A percentile compares a stretch with the other conserved stretches of the same genome.
Conservation (phyloP, 306 rosid species). For the Potentilla sterilis region DNA sequence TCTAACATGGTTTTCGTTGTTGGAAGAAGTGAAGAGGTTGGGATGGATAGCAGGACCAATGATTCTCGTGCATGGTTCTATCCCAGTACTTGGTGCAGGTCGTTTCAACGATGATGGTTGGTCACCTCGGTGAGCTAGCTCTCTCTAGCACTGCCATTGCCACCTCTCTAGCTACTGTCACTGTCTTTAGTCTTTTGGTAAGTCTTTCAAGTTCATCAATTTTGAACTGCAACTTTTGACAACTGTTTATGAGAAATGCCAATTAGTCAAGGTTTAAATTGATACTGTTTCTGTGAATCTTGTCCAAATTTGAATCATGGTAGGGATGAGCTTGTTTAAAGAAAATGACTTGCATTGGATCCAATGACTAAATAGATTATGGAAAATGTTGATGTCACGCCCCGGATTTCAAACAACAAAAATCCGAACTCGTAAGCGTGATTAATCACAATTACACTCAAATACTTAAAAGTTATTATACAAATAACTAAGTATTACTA, state of each 20-base stretch:
- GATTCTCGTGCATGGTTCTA: constrained; percentile 43
- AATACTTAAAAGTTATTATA: too few species aligned
- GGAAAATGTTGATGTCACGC: too few species aligned
- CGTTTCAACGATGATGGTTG: constrained; percentile 54
- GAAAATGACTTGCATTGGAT: too few species aligned
- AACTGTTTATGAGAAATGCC: background rate
- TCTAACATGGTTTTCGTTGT: constrained; percentile 5
- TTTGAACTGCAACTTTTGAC: background rate
- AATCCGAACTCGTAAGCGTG: too few species aligned
- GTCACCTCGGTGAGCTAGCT: constrained; percentile 59
- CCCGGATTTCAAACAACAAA: too few species aligned
- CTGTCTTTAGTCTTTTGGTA: constrained; percentile 58
- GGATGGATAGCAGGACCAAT: constrained; percentile 48
- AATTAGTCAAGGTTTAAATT: background rate
- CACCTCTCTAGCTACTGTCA: constrained; percentile 47
- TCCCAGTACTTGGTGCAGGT: constrained; percentile 52
- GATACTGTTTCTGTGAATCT: background rate
- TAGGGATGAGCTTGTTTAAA: background rate
- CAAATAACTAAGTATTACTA: too few species aligned
- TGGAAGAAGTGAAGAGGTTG: constrained; percentile 39
- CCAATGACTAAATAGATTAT: too few species aligned
- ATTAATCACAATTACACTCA: too few species aligned
- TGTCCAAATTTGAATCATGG: background rate
- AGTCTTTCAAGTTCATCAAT: constrained; percentile 24
- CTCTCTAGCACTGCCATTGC: constrained; percentile 65